These are phyloP conservation scores for Hericium alpestre DNA, from an alignment of 768 basidiomycete species.

Conservation along the genomic window DNA sequence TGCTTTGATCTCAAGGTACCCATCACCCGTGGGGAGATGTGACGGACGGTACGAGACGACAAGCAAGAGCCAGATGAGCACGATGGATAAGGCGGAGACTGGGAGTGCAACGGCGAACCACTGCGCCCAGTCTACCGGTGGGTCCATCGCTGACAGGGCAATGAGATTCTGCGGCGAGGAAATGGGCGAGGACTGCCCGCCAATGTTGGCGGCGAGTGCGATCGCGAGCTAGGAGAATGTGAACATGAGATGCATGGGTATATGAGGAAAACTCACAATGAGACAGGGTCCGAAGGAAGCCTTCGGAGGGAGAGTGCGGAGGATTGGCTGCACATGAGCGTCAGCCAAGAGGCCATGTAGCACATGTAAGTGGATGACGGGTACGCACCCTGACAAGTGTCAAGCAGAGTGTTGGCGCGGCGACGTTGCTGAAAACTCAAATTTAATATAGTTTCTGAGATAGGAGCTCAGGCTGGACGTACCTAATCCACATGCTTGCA, in stretches of 20 bases:
- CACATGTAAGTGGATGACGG: constrained; percentile 6
- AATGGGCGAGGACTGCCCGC: constrained; percentile 94
- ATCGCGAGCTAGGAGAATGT: constrained; percentile 64
- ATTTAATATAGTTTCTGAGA: not conserved
- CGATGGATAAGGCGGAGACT: constrained; percentile 74
- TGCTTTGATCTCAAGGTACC: constrained; percentile 71
- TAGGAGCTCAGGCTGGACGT: not conserved
- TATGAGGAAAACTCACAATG: constrained; percentile 49
- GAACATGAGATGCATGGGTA: not conserved
- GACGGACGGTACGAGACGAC: constrained; percentile 73
- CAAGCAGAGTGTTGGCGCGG: constrained; percentile 94
- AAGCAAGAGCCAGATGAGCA: constrained; percentile 88
- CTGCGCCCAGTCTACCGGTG: constrained; percentile 72
- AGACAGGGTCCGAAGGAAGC: constrained; percentile 83
- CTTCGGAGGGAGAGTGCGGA: constrained; percentile 79
- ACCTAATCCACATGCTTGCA: constrained; percentile 99
- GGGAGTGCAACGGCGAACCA: constrained; percentile 96
- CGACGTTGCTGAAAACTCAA: constrained; percentile 69
- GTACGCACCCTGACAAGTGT: constrained; percentile 72
- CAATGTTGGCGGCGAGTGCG: constrained; percentile 96
- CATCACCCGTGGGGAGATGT: constrained; percentile 60
- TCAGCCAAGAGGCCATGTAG: not conserved
- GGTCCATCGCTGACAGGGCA: constrained; percentile 79
- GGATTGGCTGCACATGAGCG: constrained; percentile 59
- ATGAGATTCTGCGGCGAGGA: constrained; percentile 98